Base-by-base conservation (phyloP, 345 rosid species). In the Eucalyptus fibrosa region DNA sequence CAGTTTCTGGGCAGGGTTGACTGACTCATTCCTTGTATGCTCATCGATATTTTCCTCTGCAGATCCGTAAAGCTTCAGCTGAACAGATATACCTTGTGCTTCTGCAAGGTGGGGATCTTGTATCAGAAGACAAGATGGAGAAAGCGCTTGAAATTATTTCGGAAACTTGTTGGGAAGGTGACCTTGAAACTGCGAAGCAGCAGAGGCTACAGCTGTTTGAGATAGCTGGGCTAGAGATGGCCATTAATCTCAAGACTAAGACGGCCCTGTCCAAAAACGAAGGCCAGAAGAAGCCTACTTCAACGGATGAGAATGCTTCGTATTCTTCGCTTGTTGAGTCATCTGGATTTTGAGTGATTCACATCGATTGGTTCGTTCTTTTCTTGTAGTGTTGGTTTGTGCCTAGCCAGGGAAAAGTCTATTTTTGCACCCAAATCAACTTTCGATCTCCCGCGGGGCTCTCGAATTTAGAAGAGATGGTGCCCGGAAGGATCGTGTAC, bases 251-350 rank as follows among this genome's bases (percentile, higher is more conserved):
- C 86, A 88, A 92, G 83, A 87, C 88, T 53, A 90, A 90, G 40
- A 89, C 49, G 89, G 89, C 89, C 88, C 87, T 53, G 42, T 56
- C 92, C 42, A 91, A 88, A 82, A 92, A 65, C 15, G 87, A 56
- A 81, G 77, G 89, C 26, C 87, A 28, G 65, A 91, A 89, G 91
- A 69, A 89, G 88, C 90, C 86, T 12, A 32, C 23, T 37, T 80
- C 80, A 12, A 87, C 92, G 4, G 99, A 98, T 91, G 99, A 98
- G 91, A 95, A 98, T 92, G 99, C 97, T 19, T 94, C 97, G 18
- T 98, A 98, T 88, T 94, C 99, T 86, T 93, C 99, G 1, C 92
- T 97, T 53, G 99, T 97, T 28, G 98, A 93, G 56, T 97, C 99
- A 44, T 32, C 94, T 87, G 99, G 99, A 51, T 97, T 98, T 87